Evolutionary conservation across 371 early-diverging fungal genomes (phyloP), one percentile per base, ranked within the genome.

Genomic region (Apophysomyces sp.): DNA sequence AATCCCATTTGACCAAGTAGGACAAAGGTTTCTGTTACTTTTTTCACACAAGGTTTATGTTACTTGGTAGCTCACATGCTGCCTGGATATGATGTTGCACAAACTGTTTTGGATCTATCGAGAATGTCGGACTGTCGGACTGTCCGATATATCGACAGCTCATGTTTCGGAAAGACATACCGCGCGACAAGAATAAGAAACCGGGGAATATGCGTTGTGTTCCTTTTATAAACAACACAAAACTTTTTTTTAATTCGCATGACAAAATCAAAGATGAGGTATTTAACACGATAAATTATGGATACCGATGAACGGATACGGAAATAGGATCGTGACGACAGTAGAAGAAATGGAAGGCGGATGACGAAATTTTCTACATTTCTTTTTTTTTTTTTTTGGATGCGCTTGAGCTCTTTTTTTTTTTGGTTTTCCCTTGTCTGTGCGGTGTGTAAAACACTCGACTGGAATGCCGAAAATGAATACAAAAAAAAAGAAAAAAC

Each of bases 381-480:
- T 21, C 21, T 44, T 44, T 44, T 44, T 21, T 21, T 21, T 21
- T 11, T 11, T 44, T 11, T 37, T 5, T n/a, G n/a, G n/a, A n/a
- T n/a, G n/a, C n/a, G n/a, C n/a, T n/a, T n/a, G n/a, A n/a, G n/a
- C 21, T 16, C 21, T 44, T 21, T 44, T 44, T 44, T 44, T 44
- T 21, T 21, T 21, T 21, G 13, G 13, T 44, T 11, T 37, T 5
- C 9, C n/a, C 49, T 8, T 7, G 49, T 44, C 49, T 44, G 44
- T 44, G 44, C 44, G 44, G 44, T 44, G 44, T 44, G n/a, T 40
- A 9, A 40, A 40, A 40, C 41, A n/a, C 16, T 44, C 21, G 21
- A 44, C 49, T 44, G 49, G 49, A 44, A 44, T 44, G 49, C 49
- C 49, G 49, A 44, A 44, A 44, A 44, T 44, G 49, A 21, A 44